A percentile compares a stretch with the other conserved stretches of the same genome.
Conservation (phyloP, 2,329 filamentous ascomycete genomes). For the Aureobasidium musti region DNA sequence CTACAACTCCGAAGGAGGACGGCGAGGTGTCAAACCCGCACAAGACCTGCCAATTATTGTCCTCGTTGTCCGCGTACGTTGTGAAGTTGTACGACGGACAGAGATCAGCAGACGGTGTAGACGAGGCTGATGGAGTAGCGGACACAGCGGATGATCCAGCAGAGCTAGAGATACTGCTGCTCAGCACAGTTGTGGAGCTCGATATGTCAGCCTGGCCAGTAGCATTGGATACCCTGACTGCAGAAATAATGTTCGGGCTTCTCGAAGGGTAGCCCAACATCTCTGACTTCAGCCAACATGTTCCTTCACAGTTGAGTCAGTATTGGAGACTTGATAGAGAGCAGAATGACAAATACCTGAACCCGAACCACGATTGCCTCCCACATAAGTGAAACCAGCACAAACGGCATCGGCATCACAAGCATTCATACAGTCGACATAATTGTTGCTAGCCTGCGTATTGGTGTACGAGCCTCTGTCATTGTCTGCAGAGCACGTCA, state of each 20-base stretch:
- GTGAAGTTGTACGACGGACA: slow-evolving; percentile 17
- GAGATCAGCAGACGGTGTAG: not conserved
- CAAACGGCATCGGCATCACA: slow-evolving; percentile 27
- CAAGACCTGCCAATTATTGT: slow-evolving; percentile 19
- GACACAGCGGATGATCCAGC: not conserved
- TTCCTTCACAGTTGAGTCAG: slow-evolving; percentile 31
- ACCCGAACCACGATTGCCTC: slow-evolving; percentile 28
- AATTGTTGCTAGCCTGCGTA: slow-evolving; percentile 19
- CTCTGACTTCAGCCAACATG: slow-evolving; percentile 34
- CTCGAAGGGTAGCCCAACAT: slow-evolving; percentile 27
- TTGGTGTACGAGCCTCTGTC: slow-evolving; percentile 28
- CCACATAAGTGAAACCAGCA: slow-evolving; percentile 31
- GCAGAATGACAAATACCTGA: too few species aligned
- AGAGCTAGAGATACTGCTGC: slow-evolving; percentile 3
- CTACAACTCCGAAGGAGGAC: not conserved
- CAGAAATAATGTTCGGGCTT: slow-evolving; percentile 26
- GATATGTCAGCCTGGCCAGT: not conserved
- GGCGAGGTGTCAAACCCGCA: slow-evolving; percentile 18
- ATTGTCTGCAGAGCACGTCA: slow-evolving; percentile 28
- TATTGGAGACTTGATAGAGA: too few species aligned
- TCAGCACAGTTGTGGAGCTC: slow-evolving; percentile 33
- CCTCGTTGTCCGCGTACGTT: slow-evolving; percentile 16
- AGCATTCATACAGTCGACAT: slow-evolving; percentile 31
- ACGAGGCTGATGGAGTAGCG: slow-evolving; percentile 28
- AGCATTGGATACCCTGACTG: slow-evolving; percentile 13